Conservation (phyloP, 1,284 basidiomycete genomes). For the Phenoliferia sp. region DNA sequence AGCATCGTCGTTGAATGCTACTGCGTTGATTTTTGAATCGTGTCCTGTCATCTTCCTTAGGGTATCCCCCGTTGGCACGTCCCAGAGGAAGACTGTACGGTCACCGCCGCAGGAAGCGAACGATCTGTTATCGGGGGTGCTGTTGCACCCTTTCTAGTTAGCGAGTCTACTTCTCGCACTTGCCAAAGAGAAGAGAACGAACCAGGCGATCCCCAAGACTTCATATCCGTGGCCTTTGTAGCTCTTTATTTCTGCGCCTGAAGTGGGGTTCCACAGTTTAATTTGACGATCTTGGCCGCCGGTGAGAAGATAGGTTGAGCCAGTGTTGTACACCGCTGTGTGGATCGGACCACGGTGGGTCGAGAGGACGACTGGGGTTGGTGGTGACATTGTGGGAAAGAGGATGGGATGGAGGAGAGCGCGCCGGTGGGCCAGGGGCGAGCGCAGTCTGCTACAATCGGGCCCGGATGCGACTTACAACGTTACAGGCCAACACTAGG, state of each 20-base stretch:
- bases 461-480: too few species aligned
- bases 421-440: too few species aligned
- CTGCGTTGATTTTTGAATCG: constrained; percentile 80
- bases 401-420: too few species aligned
- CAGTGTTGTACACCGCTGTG: constrained; percentile 43
- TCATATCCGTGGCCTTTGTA: constrained; percentile 92
- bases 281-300: constrained; percentile 87
- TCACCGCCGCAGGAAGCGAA: constrained; percentile 94
- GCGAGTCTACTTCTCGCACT: neutral
- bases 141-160: constrained; percentile 40
- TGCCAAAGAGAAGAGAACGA: constrained; percentile 38
- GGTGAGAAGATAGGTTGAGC: constrained; percentile 78
- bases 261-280: constrained; percentile 80
- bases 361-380: neutral
- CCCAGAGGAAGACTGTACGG: constrained; percentile 88
- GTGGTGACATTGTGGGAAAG: neutral
- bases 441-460: too few species aligned
- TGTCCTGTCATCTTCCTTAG: constrained; percentile 79
- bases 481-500: too few species aligned
- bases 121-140: constrained; percentile 84
- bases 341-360: constrained; percentile 42
- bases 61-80: constrained; percentile 80
- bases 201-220: constrained; percentile 85
- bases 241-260: constrained; percentile 79
- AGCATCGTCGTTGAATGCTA: constrained; percentile 83